phyloP scores from a whole-genome alignment of 1,284 basidiomycete species.

The Ustilago lituana region DNA sequence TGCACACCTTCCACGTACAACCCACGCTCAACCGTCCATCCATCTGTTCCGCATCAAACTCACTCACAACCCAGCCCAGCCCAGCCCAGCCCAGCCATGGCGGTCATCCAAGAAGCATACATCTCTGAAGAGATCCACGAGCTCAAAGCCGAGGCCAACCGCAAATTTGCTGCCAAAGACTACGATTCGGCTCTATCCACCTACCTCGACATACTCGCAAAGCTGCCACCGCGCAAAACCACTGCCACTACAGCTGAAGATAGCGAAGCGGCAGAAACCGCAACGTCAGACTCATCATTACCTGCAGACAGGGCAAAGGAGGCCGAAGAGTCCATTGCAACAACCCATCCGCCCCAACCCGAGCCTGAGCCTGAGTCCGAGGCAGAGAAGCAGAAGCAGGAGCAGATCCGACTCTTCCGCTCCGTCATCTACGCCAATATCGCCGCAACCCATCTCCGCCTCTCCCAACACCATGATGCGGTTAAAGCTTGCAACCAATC shows the following conservation, averaged over 20 bases:
- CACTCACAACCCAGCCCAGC: too few species aligned
- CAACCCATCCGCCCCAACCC: too few species aligned
- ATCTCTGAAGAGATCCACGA: slow-evolving; percentile 41
- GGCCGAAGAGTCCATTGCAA: background rate
- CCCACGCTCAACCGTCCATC: too few species aligned
- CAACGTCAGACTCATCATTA: too few species aligned
- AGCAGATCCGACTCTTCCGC: slow-evolving; percentile 34
- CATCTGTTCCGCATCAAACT: background rate
- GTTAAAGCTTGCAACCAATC: slow-evolving; percentile 80
- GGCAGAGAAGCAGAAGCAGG: slow-evolving; percentile 35
- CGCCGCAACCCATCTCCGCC: slow-evolving; percentile 79
- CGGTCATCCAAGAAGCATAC: slow-evolving; percentile 28
- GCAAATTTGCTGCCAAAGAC: slow-evolving; percentile 35
- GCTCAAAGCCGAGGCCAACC: slow-evolving; percentile 52
- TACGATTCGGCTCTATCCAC: slow-evolving; percentile 46
- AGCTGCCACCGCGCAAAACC: slow-evolving; percentile 30
- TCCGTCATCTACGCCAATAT: slow-evolving; percentile 77
- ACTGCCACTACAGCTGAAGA: background rate
- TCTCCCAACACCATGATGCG: slow-evolving; percentile 73
- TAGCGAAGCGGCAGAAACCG: too few species aligned
- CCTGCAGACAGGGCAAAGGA: too few species aligned
- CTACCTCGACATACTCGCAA: slow-evolving; percentile 50
- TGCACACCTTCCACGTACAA: too few species aligned
- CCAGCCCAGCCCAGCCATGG: slow-evolving; percentile 28
- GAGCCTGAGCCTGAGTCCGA: too few species aligned